Base-by-base conservation (phyloP, 768 basidiomycete genomes). In the Leucocoprinus birnbaumii region DNA sequence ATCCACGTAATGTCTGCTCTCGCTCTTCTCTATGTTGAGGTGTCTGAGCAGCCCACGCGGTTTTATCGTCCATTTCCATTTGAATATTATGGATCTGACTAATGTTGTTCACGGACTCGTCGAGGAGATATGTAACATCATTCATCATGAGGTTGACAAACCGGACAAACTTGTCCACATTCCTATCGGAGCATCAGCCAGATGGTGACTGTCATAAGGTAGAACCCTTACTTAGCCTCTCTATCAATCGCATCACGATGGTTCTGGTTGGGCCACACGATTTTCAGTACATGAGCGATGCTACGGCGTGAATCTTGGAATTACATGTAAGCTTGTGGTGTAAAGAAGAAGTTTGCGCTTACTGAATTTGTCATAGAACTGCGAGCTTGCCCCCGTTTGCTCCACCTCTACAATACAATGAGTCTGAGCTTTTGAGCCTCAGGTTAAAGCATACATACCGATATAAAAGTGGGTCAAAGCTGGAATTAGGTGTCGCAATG, bases 341-440 rank as follows among this genome's bases (percentile, higher is more conserved):
- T 10, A 24, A 2, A 24, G 11, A 52, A n/a, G 3, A 11, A 18
- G 2, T 22, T 11, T 11, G 11, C 19, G 81, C 88, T 60, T 64
- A 91, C 91, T 91, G 65, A 95, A 96, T 84, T 97, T 95, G 69
- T 97, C 96, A 71, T 97, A 98, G 73, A 99, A 98, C 65, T 98
- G 96, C 0, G 94, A 96, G 65, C 94, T 96, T 19, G 94, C 92
- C 26, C 97, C 97, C 0, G 97, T 99, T 62, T 89, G 88, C 68
- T 99, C 97, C 43, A 98, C 94, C 81, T 98, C 96, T 96, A 66
- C 35, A 43, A 44, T 40, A n/a, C 35, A 18, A 47, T 48, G 8
- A 31, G 21, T 48, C 5, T 48, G 9, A 3, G 7, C 16, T 2
- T 35, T 1, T 5, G 3, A 34, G 16, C 6, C 1, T 31, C 11